A percentile compares a stretch with the other conserved stretches of the same genome.
Evolutionary conservation across 768 basidiomycete genomes (phyloP).

Genomic region (Russula emetica): DNA sequence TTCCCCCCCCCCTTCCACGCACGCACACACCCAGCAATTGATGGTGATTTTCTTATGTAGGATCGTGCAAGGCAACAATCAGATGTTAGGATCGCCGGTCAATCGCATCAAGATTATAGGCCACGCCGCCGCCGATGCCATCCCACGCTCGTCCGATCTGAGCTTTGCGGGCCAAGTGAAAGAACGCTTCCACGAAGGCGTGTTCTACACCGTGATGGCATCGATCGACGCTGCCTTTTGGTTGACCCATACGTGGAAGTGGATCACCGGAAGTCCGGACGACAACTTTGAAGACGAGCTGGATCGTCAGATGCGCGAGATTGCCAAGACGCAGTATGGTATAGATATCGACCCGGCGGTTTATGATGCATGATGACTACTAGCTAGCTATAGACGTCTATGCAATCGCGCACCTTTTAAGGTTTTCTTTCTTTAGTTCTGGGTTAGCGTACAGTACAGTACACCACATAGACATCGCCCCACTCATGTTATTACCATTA

Average conservation of each 20-base stretch:
- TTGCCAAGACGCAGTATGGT: conserved; percentile 21
- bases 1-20: not conserved
- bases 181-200: conserved; percentile 55
- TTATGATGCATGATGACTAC: conserved; percentile 13
- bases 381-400: too few species aligned
- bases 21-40: not conserved
- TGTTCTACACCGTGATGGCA: conserved; percentile 63
- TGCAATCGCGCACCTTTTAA: too few species aligned
- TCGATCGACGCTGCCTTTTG: conserved; percentile 72
- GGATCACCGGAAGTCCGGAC: conserved; percentile 12
- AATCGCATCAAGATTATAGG: conserved; percentile 90
- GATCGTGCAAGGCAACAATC: conserved; percentile 61
- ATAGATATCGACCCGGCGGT: conserved; percentile 18
- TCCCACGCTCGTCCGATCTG: conserved; percentile 45
- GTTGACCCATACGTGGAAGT: conserved; percentile 30
- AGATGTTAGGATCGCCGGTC: conserved; percentile 77
- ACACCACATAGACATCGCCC: too few species aligned
- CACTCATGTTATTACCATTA: not conserved
- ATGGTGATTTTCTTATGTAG: conserved; percentile 21
- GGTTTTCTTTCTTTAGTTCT: not conserved
- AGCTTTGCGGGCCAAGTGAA: conserved; percentile 40
- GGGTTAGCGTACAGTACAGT: not conserved
- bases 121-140: conserved; percentile 70
- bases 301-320: conserved; percentile 19
- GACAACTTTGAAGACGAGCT: conserved; percentile 17